Conservation (phyloP, 164 flowering plant genomes). For the Malania oleifera region DNA sequence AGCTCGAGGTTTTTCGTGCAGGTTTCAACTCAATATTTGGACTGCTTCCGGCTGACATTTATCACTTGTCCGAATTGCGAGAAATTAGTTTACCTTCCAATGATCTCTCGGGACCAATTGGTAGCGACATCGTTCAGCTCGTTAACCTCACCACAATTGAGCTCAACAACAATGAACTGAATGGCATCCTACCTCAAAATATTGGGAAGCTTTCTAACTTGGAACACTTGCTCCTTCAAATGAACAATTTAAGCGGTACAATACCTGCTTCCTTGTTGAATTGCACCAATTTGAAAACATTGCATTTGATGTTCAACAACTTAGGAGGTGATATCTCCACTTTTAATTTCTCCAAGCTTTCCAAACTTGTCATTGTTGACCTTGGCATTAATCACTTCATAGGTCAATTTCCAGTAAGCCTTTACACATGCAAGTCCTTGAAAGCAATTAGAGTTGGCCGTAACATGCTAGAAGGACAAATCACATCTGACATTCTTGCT, state of each 20-base stretch:
- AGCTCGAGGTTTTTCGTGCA: not conserved
- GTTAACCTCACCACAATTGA: not conserved
- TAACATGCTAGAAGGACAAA: constrained; percentile 3
- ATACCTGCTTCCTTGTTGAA: not conserved
- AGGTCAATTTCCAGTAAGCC: not conserved
- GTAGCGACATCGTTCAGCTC: not conserved
- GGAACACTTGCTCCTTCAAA: not conserved
- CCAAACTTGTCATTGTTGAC: not conserved
- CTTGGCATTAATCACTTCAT: not conserved
- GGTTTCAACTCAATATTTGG: not conserved
- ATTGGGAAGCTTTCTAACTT: not conserved
- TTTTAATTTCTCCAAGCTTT: not conserved
- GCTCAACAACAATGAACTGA: not conserved
- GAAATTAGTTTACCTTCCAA: not conserved
- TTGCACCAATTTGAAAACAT: not conserved
- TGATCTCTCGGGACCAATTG: not conserved
- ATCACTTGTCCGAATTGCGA: not conserved
- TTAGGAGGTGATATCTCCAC: not conserved
- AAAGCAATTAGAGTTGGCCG: not conserved
- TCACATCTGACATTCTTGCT: not conserved
- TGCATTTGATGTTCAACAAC: not conserved
- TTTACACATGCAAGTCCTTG: not conserved
- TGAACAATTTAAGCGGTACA: not conserved
- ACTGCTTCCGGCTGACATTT: not conserved
- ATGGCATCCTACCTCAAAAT: not conserved